These are phyloP conservation scores for Globisporangium recalcitrans DNA, from an alignment of 352 stramenopile species.

Conservation along the genomic window DNA sequence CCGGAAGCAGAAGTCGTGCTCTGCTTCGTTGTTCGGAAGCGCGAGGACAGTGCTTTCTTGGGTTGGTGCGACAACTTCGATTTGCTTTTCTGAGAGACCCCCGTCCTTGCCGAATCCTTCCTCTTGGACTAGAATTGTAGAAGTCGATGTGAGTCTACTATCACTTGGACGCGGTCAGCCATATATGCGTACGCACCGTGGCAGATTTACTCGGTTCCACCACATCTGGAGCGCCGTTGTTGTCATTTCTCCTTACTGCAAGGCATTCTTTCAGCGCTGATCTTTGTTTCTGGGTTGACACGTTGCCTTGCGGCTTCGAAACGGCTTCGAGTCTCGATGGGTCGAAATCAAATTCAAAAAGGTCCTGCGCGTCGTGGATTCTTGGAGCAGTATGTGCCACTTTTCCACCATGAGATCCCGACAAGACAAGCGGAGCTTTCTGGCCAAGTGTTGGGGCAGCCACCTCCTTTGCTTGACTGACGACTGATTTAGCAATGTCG, in stretches of 20 bases:
- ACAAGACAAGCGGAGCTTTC: slow-evolving; percentile 6
- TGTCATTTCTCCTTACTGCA: neutral
- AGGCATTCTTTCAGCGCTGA: neutral
- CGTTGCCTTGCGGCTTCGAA: neutral
- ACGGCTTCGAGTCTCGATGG: neutral
- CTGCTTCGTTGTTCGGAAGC: slow-evolving; percentile 5
- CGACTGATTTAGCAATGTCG: neutral
- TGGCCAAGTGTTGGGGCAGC: neutral
- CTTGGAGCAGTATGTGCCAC: neutral
- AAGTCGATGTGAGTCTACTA: neutral
- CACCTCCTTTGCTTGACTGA: neutral
- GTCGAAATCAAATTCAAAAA: slow-evolving; percentile 8
- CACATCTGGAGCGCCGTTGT: neutral
- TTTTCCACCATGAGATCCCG: neutral
- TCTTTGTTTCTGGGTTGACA: neutral
- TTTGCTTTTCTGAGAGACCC: neutral
- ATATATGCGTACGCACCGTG: neutral
- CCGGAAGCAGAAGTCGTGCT: slow-evolving; percentile 1
- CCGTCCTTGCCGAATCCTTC: neutral
- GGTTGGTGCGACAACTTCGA: slow-evolving; percentile 1
- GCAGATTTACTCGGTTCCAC: neutral
- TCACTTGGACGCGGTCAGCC: neutral
- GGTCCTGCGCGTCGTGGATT: neutral
- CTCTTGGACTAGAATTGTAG: neutral
- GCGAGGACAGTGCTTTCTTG: slow-evolving; percentile 3